These are phyloP conservation scores for sweet orange (Citrus sinensis) DNA, from an alignment of 345 rosid species.

Conservation along the genomic window DNA sequence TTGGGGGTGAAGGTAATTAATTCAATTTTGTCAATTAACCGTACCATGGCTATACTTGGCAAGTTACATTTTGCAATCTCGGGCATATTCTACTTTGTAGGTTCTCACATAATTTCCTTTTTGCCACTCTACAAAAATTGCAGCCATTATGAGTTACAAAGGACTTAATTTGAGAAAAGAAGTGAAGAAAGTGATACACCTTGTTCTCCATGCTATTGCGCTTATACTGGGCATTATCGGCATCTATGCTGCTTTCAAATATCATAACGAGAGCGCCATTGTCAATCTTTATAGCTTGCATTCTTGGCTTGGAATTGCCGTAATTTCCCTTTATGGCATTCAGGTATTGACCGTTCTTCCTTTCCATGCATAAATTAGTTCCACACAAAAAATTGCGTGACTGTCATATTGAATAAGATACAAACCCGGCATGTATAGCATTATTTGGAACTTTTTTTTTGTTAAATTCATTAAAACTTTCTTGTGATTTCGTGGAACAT, in stretches of 20 bases:
- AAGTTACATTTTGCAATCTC: not conserved
- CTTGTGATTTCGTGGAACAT: not conserved
- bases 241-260: conserved; percentile 76
- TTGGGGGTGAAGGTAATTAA: conserved; percentile 93
- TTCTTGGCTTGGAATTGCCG: conserved; percentile 85
- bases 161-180: conserved; percentile 63
- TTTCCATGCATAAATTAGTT: not conserved
- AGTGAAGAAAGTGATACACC: conserved; percentile 75
- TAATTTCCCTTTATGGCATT: conserved; percentile 74
- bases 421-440: not conserved
- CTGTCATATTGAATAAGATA: not conserved
- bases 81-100: not conserved
- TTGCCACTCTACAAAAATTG: not conserved
- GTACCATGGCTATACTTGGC: not conserved
- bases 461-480: not conserved
- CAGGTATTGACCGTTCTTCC: conserved; percentile 48
- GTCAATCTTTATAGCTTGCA: conserved; percentile 90
- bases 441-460: too few relatives aligned
- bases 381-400: not conserved
- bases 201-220: conserved; percentile 83
- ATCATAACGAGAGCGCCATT: conserved; percentile 75
- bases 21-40: not conserved
- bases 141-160: conserved; percentile 86
- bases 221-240: conserved; percentile 72
- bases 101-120: not conserved